Conservation (phyloP, 768 basidiomycete species). For the Agaricus subrufescens region DNA sequence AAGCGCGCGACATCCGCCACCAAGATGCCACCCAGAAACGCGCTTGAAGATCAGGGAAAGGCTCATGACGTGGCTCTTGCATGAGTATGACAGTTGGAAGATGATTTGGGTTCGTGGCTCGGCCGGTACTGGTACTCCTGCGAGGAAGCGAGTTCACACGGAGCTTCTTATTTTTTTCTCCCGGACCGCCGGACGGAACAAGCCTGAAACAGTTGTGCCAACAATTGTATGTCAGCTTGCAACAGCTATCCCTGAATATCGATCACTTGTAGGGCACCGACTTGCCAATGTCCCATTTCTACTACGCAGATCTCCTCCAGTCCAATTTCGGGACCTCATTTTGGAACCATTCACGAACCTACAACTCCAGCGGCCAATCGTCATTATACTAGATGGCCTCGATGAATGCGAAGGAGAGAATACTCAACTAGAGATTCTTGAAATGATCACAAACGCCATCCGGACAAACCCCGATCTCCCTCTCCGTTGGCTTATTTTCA, state of each 20-base stretch:
- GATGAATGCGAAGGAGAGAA: constrained; percentile 5
- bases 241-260: not conserved
- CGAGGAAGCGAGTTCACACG: not conserved
- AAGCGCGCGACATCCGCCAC: too few species aligned
- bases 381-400: constrained; percentile 2
- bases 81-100: too few species aligned
- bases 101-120: too few species aligned
- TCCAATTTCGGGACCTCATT: constrained; percentile 4
- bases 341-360: not conserved
- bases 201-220: not conserved
- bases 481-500: not conserved
- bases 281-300: not conserved
- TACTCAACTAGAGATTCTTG: not conserved
- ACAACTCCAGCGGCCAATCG: not conserved
- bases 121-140: too few species aligned
- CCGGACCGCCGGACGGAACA: not conserved
- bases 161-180: constrained; percentile 8
- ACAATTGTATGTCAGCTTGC: constrained; percentile 5
- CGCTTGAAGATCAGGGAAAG: too few species aligned
- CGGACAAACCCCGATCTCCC: not conserved
- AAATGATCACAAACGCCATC: not conserved
- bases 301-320: not conserved
- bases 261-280: not conserved
- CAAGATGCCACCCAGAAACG: too few species aligned
- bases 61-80: too few species aligned